Conservation (phyloP, 768 basidiomycete species). For the Kwoniella europaea region DNA sequence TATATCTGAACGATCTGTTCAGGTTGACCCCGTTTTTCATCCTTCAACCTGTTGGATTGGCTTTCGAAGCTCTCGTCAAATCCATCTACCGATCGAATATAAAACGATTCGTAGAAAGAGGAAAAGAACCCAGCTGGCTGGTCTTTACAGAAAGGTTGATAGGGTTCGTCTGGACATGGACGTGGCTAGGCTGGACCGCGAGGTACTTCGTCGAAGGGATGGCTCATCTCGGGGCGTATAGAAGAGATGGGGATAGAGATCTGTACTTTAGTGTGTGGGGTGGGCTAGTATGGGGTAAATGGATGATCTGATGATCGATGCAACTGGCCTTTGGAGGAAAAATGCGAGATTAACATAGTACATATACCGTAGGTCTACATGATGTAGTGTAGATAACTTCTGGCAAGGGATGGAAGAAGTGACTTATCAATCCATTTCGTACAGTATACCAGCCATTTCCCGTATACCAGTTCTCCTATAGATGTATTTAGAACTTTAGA, state of each 20-base stretch:
- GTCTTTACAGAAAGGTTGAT: conserved; percentile 35
- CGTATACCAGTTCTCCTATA: no score
- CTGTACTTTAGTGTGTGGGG: conserved; percentile 29
- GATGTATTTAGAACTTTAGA: no score
- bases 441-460: no score
- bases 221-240: conserved; percentile 35
- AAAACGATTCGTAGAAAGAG: neutral
- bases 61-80: conserved; percentile 43
- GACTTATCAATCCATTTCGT: no score
- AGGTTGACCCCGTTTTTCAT: conserved; percentile 43
- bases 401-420: no score
- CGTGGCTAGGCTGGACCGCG: conserved; percentile 48
- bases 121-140: conserved; percentile 29
- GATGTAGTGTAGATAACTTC: no score
- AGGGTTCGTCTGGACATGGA: conserved; percentile 48
- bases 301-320: conserved; percentile 27
- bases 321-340: no score
- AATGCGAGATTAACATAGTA: no score
- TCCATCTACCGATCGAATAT: conserved; percentile 25
- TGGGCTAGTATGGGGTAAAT: conserved; percentile 42
- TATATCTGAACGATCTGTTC: conserved; percentile 18
- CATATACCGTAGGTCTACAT: no score
- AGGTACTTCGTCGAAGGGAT: conserved; percentile 42
- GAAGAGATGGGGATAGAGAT: conserved; percentile 13
- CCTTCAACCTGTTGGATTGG: conserved; percentile 45